Evolutionary conservation across 2,329 filamentous ascomycete genomes (phyloP), one percentile per base, ranked within the genome.

Genomic region (Fonsecaea pugnacius): DNA sequence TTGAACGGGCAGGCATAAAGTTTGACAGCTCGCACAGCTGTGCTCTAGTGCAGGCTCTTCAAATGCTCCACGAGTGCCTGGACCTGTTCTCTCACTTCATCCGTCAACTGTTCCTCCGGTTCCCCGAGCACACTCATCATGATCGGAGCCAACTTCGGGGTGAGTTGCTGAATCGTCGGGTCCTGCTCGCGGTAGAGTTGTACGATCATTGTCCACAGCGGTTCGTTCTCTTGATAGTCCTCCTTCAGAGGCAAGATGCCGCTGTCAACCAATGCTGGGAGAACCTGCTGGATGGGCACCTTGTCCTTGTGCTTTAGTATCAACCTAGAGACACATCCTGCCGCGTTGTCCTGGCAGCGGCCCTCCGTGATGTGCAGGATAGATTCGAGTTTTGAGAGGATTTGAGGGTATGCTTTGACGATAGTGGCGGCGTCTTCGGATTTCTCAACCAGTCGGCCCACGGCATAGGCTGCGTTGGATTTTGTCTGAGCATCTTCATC

Each of bases 181-280:
- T 82, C 78, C 67, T 81, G 78, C 73, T 77, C 78, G 70, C 80
- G 80, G 73, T 82, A 97, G 69, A 98, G 85, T 78, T 90, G 88
- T 77, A 91, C 89, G 73, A 99, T 89, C 86, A 93, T 96, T 76
- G 90, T 86, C 80, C 90, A 99, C 65, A 98, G 88, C 8, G 95
- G 92, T 73, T 91, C 91, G 79, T 99, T 98, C 85, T 98, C 95
- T 78, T 97, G 92, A 72, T 87, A 98, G 77, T 98, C 95, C 75
- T 96, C 93, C 77, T 91, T 91, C 67, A 98, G 83, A 9, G 95
- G 95, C 40, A 98, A 85, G 32, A 93, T 85, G 48, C 63, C 67
- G 35, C 62, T 64, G 66, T 86, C 85, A 62, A 96, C 85, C 32
- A 98, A 80, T 0, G 87, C 87, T 30, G 94, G 93, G 1, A 99